Base-by-base conservation (phyloP, 345 rosid genomes). In the Salix dunnii region DNA sequence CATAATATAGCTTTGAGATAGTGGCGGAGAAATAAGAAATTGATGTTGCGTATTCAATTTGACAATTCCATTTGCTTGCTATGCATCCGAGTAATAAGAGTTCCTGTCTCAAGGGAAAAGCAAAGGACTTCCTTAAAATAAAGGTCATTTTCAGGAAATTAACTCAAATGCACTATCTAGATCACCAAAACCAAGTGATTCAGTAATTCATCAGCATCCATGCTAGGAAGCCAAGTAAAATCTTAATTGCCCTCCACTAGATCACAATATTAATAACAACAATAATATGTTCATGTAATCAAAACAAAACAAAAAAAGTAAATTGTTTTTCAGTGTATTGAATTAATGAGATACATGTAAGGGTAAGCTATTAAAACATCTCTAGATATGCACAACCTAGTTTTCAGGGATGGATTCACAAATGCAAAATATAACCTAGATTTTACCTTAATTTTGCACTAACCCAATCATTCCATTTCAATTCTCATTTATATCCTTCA, bases 81-180 rank as follows among this genome's bases (percentile, higher is more conserved):
- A 87, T 64, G 74, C 90, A 87, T 78, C 98, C 98, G 65, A 91
- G 78, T 80, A 94, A 85, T 84, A 94, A 33, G 42, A 94, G 88
- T 84, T 94, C 97, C 97, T 94, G 86, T 60, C 72, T 73, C 83
- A 81, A 80, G 35, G 65, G 23, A 36, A 71, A 0, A 1, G 43
- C 5, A 81, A 70, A 30, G 49, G 28, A 25, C 2, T 13, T 7
- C 49, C 16, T 48, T 13, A 49, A 66, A 36, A 8, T 23, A 23
- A 53, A 49, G 53, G 48, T 35, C 23, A 7, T 31, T 8, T 66
- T 31, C 21, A 62, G 31, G 7, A 74, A 9, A 36, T 14, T 4
- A 33, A 36, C 23, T 20, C 2, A 60, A 38, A 73, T 38, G 36
- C 48, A 53, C 11, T 23, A n/a, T 21, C 31, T 2, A 20, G 43